These are phyloP conservation scores for Termitomyces eurrhizus DNA, from an alignment of 768 basidiomycete species.

Conservation along the genomic window DNA sequence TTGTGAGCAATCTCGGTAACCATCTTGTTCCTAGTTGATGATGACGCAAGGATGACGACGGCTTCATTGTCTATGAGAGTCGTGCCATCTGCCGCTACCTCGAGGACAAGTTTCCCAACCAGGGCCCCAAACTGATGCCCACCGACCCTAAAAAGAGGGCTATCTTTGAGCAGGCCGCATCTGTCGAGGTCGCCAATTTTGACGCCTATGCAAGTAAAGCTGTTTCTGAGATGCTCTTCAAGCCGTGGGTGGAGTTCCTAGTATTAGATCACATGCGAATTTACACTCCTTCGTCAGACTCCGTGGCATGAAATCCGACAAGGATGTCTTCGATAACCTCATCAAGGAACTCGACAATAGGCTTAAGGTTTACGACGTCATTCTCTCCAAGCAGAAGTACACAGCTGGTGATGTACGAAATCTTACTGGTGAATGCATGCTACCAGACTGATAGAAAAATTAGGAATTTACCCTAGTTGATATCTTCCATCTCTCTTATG, in stretches of 20 bases:
- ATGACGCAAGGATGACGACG: conserved; percentile 40
- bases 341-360: conserved; percentile 29
- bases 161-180: conserved; percentile 44
- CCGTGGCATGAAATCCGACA: conserved; percentile 9
- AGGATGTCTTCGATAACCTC: conserved; percentile 19
- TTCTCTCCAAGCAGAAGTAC: conserved; percentile 50
- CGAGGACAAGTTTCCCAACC: conserved; percentile 45
- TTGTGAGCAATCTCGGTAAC: conserved; percentile 28
- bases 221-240: conserved; percentile 48
- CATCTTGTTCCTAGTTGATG: neutral
- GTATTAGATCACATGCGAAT: too few species aligned
- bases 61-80: conserved; percentile 58
- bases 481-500: conserved; percentile 20
- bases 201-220: conserved; percentile 35
- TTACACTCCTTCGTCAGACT: neutral
- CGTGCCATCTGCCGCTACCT: conserved; percentile 62
- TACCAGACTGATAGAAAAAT: neutral
- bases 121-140: conserved; percentile 52
- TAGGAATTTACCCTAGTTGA: conserved; percentile 17
- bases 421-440: neutral
- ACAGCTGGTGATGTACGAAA: conserved; percentile 50
- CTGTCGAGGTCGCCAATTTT: conserved; percentile 52
- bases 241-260: conserved; percentile 31
- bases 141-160: conserved; percentile 36
- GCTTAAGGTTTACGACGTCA: conserved; percentile 48